These are phyloP conservation scores for Sporothrix pallida DNA, from an alignment of 2,329 filamentous ascomycete species.

Conservation along the genomic window DNA sequence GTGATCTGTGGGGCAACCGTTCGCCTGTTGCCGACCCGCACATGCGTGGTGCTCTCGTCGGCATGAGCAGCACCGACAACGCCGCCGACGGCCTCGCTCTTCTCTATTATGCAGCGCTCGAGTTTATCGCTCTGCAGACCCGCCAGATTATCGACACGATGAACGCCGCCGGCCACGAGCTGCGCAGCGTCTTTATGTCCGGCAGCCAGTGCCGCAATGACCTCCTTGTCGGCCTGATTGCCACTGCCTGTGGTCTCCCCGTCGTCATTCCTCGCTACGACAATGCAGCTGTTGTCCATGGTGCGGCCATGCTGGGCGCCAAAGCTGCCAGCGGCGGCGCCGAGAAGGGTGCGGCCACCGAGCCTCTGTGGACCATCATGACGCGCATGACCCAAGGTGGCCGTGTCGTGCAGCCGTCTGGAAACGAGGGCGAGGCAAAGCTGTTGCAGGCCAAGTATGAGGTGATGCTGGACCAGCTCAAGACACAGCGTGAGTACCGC, in stretches of 20 bases:
- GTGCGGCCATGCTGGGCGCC: conserved; percentile 96
- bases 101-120: conserved; percentile 94
- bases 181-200: conserved; percentile 97
- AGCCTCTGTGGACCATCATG: conserved; percentile 96
- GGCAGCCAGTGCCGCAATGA: conserved; percentile 97
- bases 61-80: conserved; percentile 79
- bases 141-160: conserved; percentile 93
- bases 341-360: conserved; percentile 72
- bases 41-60: conserved; percentile 91
- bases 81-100: conserved; percentile 83
- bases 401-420: conserved; percentile 76
- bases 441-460: conserved; percentile 88
- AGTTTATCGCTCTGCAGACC: conserved; percentile 97
- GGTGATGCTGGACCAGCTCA: conserved; percentile 92
- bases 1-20: conserved; percentile 95
- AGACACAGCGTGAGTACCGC: conserved; percentile 82
- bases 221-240: conserved; percentile 88
- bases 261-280: conserved; percentile 94
- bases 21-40: conserved; percentile 89
- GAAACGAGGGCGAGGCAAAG: conserved; percentile 74
- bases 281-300: conserved; percentile 93
- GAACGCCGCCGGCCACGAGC: conserved; percentile 86
- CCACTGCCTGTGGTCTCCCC: conserved; percentile 88
- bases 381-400: conserved; percentile 95
- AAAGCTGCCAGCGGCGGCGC: conserved; percentile 90